Base-by-base conservation (phyloP, 345 rosid genomes). In the Boechera stricta region DNA sequence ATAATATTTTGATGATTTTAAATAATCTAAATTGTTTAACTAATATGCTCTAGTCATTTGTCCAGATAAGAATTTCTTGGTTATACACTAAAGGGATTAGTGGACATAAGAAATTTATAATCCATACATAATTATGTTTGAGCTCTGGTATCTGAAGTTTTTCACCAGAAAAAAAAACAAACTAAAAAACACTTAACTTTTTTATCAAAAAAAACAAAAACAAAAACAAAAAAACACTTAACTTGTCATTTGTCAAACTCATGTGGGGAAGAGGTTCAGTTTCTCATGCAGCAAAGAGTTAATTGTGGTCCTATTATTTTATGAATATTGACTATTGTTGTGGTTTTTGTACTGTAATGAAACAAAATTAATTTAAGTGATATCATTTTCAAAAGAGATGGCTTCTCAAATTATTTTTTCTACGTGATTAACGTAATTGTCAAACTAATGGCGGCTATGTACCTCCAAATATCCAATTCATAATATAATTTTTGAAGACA, bases 361-460 rank as follows among this genome's bases (percentile, higher is more conserved):
- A 67, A 57, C 53, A 58, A 28, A 58, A 1, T 11, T 47, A 67
- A 57, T 67, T 35, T 15, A 32, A 74, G 48, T 33, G 33, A n/a
- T 72, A 15, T 16, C 61, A 26, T 58, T 68, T 75, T 75, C 61
- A 75, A 67, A 28, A 67, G 79, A 75, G 73, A 67, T 67, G 79
- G 79, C 79, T 59, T 51, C 21, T 48, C 6, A 18, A 57, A 15
- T 56, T 48, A 2, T 44, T 51, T 47, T 26, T 5, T 15, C 52
- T 26, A 29, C 62, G 67, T 67, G 53, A 58, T 75, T 48, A 59
- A 59, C 29, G 59, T 67, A 67, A 67, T 67, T 28, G 32, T 75
- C 73, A 75, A 67, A 67, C 65, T 65, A 65, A 44, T 54, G 71
- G 77, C 64, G 71, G 71, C 77, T 64, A 44, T 15, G 24, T 55